Base-by-base conservation (phyloP, 805 yeast species). In the Barnettozyma botsteinii region DNA sequence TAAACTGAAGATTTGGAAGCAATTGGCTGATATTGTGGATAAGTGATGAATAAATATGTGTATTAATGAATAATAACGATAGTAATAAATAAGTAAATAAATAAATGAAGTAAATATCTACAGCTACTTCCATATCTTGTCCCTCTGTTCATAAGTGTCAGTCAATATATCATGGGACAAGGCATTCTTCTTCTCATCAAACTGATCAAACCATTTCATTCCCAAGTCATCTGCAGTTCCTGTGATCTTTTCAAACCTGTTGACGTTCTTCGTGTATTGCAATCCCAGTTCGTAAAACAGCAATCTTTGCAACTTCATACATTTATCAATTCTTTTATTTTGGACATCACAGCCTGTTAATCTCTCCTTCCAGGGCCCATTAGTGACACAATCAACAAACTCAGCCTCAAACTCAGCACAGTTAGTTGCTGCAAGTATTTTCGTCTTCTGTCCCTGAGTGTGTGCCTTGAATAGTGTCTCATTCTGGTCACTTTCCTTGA, bases 1-100 rank as follows among this genome's bases (percentile, higher is more conserved):
- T 29, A 78, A 78, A 51, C 51, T 75, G 37, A 50, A 41, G 4
- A 47, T 71, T 14, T 81, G 87, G 87, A 50, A 52, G 12, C 56
- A 57, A 11, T 49, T 81, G 39, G 47, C 40, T 9, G 18, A 10
- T 1, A 12, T 45, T 12, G 39, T 45, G 8, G 23, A 30, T 13
- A 21, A 23, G 17, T 17, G 17, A 24, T 15, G n/a, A 38, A 6
- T 33, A 17, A 22, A 23, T 14, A 14, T n/a, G 11, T 15, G 19
- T 8, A 15, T 19, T 31, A 4, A 35, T 23, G 13, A 15, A 35
- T 29, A 27, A 27, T 30, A 21, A 15, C 15, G 14, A 37, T 19
- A 31, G 35, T 32, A 33, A 32, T 33, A 33, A 31, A 17, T 25
- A 35, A 11, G 18, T 19, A 25, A 17, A 35, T 31, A 41, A 32